These are phyloP conservation scores for Podosphaera leucotricha DNA, from an alignment of 2,329 filamentous ascomycete genomes.

Conservation along the genomic window DNA sequence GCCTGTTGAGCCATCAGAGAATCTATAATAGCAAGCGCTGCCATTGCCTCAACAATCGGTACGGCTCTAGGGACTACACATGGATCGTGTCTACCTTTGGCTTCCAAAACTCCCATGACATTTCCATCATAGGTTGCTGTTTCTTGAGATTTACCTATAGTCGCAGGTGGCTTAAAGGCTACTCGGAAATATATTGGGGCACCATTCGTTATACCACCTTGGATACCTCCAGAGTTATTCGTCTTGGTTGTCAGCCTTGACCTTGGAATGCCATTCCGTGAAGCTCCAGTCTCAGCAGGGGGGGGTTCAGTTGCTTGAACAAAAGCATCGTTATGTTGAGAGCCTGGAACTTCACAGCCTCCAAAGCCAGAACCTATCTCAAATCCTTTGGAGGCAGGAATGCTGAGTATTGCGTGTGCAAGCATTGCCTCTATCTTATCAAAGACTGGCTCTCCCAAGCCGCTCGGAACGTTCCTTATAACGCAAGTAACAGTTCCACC, in stretches of 20 bases:
- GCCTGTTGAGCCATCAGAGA: constrained; percentile 63
- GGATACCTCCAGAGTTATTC: constrained; percentile 86
- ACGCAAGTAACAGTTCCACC: constrained; percentile 90
- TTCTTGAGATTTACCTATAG: constrained; percentile 69
- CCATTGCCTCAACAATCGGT: constrained; percentile 80
- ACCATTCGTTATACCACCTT: constrained; percentile 88
- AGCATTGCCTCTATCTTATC: constrained; percentile 86
- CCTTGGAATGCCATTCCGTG: constrained; percentile 22
- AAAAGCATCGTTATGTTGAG: constrained; percentile 81
- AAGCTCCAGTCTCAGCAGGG: constrained; percentile 22
- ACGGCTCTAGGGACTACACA: constrained; percentile 67
- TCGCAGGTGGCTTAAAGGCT: constrained; percentile 85
- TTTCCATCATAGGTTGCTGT: constrained; percentile 59
- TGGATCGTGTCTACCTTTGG: constrained; percentile 86
- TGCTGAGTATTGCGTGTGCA: constrained; percentile 82
- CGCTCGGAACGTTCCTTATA: constrained; percentile 62
- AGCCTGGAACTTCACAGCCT: constrained; percentile 67
- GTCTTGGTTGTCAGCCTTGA: constrained; percentile 56
- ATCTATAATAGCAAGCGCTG: constrained; percentile 68
- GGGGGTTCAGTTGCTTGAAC: constrained; percentile 24
- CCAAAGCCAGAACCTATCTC: constrained; percentile 86
- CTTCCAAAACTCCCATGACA: constrained; percentile 50
- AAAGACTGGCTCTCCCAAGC: constrained; percentile 82
- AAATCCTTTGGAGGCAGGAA: constrained; percentile 87
- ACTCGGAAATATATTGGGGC: constrained; percentile 86